phyloP scores from a whole-genome alignment of 2,329 filamentous ascomycete genomes.

The Nigrospora oryzae region DNA sequence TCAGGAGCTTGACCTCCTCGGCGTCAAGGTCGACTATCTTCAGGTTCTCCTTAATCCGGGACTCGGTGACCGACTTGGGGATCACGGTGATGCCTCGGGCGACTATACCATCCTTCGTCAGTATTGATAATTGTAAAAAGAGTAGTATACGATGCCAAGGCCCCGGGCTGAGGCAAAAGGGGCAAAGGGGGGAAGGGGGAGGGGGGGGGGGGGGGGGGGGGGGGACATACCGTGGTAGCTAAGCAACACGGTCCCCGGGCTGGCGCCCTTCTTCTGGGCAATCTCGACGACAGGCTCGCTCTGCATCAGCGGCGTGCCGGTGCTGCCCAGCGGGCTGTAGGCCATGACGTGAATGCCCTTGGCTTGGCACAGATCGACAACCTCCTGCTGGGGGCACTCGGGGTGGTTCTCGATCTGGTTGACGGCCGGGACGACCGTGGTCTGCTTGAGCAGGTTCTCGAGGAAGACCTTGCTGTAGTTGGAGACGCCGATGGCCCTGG shows the following conservation, averaged over 20 bases:
- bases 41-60: slow-evolving; percentile 62
- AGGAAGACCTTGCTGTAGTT: slow-evolving; percentile 51
- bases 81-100: slow-evolving; percentile 62
- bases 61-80: slow-evolving; percentile 62
- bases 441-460: slow-evolving; percentile 41
- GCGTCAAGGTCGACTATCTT: slow-evolving; percentile 56
- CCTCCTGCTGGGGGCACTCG: slow-evolving; percentile 61
- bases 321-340: slow-evolving; percentile 60
- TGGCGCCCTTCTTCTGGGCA: slow-evolving; percentile 54
- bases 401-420: slow-evolving; percentile 73
- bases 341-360: slow-evolving; percentile 66
- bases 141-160: not conserved
- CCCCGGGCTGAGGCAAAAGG: not conserved
- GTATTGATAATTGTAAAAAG: not conserved
- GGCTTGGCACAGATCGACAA: slow-evolving; percentile 58
- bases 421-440: slow-evolving; percentile 51
- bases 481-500: slow-evolving; percentile 44
- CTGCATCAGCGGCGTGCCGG: slow-evolving; percentile 55
- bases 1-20: slow-evolving; percentile 50
- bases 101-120: slow-evolving; percentile 31
- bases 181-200: not conserved
- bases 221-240: slow-evolving; percentile 59
- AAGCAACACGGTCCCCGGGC: slow-evolving; percentile 55
- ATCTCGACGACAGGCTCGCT: slow-evolving; percentile 55
- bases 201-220: not conserved